Conservation (phyloP, 441 rosid genomes). For the Populus tomentosa region DNA sequence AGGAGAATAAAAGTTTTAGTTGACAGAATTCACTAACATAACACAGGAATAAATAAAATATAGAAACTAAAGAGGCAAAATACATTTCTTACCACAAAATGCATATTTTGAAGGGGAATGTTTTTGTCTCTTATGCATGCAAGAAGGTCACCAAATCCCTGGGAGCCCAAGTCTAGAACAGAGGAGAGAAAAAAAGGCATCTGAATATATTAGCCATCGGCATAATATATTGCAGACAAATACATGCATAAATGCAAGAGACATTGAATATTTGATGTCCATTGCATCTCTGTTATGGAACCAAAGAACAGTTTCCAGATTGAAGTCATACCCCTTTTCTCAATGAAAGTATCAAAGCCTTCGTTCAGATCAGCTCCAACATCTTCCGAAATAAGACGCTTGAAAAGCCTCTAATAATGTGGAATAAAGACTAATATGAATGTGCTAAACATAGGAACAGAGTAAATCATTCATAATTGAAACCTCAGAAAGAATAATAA, state of each 20-base stretch:
- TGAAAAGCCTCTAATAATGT: conserved; percentile 73
- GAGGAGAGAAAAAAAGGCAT: conserved; percentile 10
- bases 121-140: conserved; percentile 76
- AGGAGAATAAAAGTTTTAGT: conserved; percentile 22
- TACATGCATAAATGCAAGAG: background rate
- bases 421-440: conserved; percentile 11
- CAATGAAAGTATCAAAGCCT: conserved; percentile 81
- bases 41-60: background rate
- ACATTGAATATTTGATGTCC: background rate
- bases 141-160: conserved; percentile 91
- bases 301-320: conserved; percentile 1
- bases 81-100: conserved; percentile 74
- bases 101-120: conserved; percentile 83
- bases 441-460: conserved; percentile 11
- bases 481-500: conserved; percentile 13
- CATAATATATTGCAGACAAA: conserved; percentile 9
- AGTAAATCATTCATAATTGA: background rate
- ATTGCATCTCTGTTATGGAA: background rate
- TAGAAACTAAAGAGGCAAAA: conserved; percentile 7
- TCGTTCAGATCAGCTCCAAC: conserved; percentile 89
- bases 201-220: conserved; percentile 16
- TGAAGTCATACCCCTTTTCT: conserved; percentile 58
- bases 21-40: conserved; percentile 17
- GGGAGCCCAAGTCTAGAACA: conserved; percentile 76
- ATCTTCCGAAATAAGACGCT: conserved; percentile 69